Base-by-base conservation (phyloP, 192 early-diverging fungal species). In the Phlyctochytrium arcticum region DNA sequence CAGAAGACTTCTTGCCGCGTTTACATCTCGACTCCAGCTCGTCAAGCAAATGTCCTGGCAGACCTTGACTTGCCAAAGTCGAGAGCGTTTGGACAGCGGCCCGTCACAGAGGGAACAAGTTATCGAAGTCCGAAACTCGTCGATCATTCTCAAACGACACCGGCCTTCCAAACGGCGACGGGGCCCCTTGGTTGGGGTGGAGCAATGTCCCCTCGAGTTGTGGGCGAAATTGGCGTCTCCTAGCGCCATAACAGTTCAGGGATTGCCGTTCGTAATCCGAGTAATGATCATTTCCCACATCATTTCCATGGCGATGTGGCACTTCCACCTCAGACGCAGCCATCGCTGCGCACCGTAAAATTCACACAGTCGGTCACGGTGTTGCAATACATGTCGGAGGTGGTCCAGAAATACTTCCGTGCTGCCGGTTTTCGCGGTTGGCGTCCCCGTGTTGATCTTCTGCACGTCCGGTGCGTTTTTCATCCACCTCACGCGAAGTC, bases 1-100 rank as follows among this genome's bases (percentile, higher is more conserved):
- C n/a, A 32, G 49, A 7, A 65, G 32, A 51, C 55, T 56, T 54
- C 63, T 54, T 35, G 63, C 63, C 36, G 63, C 54, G 39, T 65
- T 65, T 12, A 65, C 63, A 54, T 65, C 63, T 35, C 63, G 53
- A 50, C 56, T 65, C 63, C 63, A 65, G 36, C 56, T 50, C 12
- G 54, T 65, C 36, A 56, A 23, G 33, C 49, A 65, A 23, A 65
- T 10, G 63, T 56, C 39, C 36, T 57, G 54, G 54, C 63, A 65
- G 54, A 65, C 53, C 50, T 64, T 65, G 62, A 65, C 62, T 55
- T 65, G 62, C 62, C 62, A 65, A 15, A 21, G 8, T 23, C 54
- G 31, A 10, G n/a, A 30, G 27, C 21, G 7, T 46, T 65, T 65
- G 8, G 49, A 33, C 53, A 65, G 29, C n/a, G 6, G 5, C n/a